phyloP scores from a whole-genome alignment of 345 rosid species.

The Sisymbrium irio region DNA sequence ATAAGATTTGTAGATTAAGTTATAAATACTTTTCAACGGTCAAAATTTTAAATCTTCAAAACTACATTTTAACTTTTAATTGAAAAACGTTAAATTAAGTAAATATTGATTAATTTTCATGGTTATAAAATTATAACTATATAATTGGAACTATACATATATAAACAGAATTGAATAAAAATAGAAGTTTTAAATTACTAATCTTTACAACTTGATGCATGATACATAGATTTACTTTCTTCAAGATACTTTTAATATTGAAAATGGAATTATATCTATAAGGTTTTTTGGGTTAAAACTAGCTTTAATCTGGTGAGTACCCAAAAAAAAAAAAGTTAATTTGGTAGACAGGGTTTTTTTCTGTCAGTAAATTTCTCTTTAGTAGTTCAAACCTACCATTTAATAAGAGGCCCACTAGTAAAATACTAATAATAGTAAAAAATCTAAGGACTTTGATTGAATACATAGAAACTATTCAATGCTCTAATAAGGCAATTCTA shows the following conservation, averaged over 20 bases:
- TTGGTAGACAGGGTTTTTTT: not conserved
- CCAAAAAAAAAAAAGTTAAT: not conserved
- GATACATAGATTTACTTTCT: not conserved
- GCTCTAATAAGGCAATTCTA: constrained; percentile 5
- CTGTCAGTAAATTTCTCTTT: not conserved
- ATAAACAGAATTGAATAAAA: not conserved
- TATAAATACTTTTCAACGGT: not conserved
- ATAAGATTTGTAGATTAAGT: too few species aligned
- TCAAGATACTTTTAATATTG: not conserved
- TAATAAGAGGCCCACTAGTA: constrained; percentile 8
- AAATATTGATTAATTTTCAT: not conserved
- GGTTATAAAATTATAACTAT: not conserved
- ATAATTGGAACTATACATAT: not conserved
- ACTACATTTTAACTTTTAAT: too few species aligned
- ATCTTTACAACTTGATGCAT: not conserved
- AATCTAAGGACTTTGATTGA: constrained; percentile 17
- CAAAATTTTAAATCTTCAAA: not conserved
- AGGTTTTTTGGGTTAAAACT: not conserved
- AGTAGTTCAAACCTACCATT: constrained; percentile 8
- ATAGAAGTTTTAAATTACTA: not conserved
- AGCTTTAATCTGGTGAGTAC: too few species aligned
- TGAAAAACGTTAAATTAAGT: too few species aligned
- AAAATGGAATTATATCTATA: not conserved
- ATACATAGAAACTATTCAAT: constrained; percentile 21
- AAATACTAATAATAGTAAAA: not conserved